phyloP scores from a whole-genome alignment of 2,329 filamentous ascomycete genomes.

The Beauveria caledonica region DNA sequence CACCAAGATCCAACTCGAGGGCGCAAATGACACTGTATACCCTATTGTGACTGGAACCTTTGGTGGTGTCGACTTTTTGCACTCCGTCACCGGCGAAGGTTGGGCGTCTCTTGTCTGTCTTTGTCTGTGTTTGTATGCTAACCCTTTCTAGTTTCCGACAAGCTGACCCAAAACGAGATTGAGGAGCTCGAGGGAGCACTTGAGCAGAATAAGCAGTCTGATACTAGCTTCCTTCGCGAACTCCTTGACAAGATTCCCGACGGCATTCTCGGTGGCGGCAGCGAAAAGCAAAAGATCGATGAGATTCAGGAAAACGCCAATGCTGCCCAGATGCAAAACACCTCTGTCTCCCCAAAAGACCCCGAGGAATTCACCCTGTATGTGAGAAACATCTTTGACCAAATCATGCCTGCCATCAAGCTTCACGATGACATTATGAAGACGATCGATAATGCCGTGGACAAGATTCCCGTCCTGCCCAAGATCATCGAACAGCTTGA shows the following conservation, averaged over 20 bases:
- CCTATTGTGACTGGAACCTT: conserved; percentile 88
- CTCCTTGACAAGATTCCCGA: conserved; percentile 75
- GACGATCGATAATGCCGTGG: conserved; percentile 66
- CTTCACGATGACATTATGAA: conserved; percentile 88
- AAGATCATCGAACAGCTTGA: conserved; percentile 80
- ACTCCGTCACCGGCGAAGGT: conserved; percentile 69
- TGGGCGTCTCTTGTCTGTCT: conserved; percentile 13
- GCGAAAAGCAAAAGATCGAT: conserved; percentile 67
- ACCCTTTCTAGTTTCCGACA: conserved; percentile 61
- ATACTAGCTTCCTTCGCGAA: conserved; percentile 68
- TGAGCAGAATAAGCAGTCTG: conserved; percentile 50
- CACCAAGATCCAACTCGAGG: conserved; percentile 62
- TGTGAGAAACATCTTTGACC: conserved; percentile 61
- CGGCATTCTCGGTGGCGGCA: conserved; percentile 67
- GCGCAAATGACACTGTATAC: conserved; percentile 59
- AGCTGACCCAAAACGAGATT: conserved; percentile 84
- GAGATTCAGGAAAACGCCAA: conserved; percentile 71
- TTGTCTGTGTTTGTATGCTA: conserved; percentile 9
- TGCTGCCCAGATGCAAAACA: conserved; percentile 66
- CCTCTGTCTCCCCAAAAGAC: conserved; percentile 65
- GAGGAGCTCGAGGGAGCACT: conserved; percentile 82
- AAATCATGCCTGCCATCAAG: conserved; percentile 83
- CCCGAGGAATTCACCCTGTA: conserved; percentile 81
- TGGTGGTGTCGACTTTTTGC: conserved; percentile 87
- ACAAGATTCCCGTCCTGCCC: conserved; percentile 77